Conservation (phyloP, 768 basidiomycete species). For the Scleroderma citrinum region DNA sequence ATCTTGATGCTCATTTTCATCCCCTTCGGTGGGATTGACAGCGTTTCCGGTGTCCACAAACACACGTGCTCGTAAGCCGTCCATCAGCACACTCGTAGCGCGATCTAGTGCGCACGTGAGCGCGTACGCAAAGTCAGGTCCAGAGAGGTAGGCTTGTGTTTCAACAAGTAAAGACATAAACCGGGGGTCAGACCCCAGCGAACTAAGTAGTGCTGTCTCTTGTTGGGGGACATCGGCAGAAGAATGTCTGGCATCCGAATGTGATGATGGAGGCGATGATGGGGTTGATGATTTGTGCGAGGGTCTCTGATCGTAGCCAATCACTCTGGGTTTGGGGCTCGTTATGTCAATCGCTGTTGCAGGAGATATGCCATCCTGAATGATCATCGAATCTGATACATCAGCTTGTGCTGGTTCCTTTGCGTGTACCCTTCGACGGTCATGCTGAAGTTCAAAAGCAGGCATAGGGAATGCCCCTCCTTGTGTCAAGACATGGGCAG, state of each 20-base stretch:
- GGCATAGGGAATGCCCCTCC: conserved; percentile 40
- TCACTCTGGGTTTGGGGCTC: conserved; percentile 6
- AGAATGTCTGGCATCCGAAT: no score
- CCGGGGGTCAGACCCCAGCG: conserved; percentile 20
- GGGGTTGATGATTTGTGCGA: no score
- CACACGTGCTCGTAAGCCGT: conserved; percentile 57
- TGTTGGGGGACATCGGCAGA: neutral
- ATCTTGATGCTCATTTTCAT: conserved; percentile 5
- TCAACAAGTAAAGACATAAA: conserved; percentile 66
- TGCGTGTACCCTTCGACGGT: neutral
- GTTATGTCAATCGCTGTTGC: conserved; percentile 13
- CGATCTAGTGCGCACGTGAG: conserved; percentile 70
- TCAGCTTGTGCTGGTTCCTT: neutral
- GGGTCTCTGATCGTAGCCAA: no score
- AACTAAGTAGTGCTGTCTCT: neutral
- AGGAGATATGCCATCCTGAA: conserved; percentile 6
- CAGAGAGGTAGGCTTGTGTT: conserved; percentile 55
- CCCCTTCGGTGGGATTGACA: conserved; percentile 7
- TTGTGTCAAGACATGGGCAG: conserved; percentile 62
- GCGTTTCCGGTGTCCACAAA: conserved; percentile 37
- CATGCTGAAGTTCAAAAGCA: neutral
- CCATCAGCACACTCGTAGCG: conserved; percentile 58
- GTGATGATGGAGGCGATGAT: no score
- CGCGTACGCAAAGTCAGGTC: conserved; percentile 64
- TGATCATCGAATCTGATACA: neutral